A percentile compares a stretch with the other conserved stretches of the same genome.
Conservation (phyloP, 2,329 filamentous ascomycete species). For the Diaporthe destruens region DNA sequence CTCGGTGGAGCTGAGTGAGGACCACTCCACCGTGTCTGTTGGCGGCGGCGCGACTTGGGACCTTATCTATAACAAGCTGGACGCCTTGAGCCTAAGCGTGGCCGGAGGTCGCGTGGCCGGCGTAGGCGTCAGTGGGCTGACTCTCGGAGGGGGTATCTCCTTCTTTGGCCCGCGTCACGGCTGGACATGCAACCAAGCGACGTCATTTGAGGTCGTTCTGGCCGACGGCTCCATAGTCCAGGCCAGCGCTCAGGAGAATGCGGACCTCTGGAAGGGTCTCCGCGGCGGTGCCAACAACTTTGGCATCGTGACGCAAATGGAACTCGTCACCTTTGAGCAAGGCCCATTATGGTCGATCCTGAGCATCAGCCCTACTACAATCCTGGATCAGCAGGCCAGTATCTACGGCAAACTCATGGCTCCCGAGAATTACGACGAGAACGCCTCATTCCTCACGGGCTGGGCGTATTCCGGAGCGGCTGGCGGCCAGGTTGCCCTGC, state of each 20-base stretch:
- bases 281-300: constrained; percentile 44
- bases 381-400: neutral
- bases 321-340: constrained; percentile 42
- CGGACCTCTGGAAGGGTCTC: constrained; percentile 7
- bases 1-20: constrained; percentile 2
- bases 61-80: constrained; percentile 41
- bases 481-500: neutral
- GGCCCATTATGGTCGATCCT: constrained; percentile 38
- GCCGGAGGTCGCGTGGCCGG: constrained; percentile 35
- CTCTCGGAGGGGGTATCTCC: constrained; percentile 41
- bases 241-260: neutral
- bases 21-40: constrained; percentile 25
- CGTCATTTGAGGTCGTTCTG: constrained; percentile 21
- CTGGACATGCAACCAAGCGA: constrained; percentile 41
- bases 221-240: constrained; percentile 12
- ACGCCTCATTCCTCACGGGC: constrained; percentile 17
- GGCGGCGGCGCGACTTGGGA: constrained; percentile 38
- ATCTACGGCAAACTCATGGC: constrained; percentile 8
- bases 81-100: constrained; percentile 39
- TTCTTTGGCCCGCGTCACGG: constrained; percentile 38
- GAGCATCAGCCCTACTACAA: constrained; percentile 8
- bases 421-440: neutral
- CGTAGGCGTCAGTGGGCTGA: constrained; percentile 39
- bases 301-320: constrained; percentile 44
- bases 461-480: neutral